Base-by-base conservation (phyloP, 1,284 basidiomycete genomes). In the Trametes pubescens region DNA sequence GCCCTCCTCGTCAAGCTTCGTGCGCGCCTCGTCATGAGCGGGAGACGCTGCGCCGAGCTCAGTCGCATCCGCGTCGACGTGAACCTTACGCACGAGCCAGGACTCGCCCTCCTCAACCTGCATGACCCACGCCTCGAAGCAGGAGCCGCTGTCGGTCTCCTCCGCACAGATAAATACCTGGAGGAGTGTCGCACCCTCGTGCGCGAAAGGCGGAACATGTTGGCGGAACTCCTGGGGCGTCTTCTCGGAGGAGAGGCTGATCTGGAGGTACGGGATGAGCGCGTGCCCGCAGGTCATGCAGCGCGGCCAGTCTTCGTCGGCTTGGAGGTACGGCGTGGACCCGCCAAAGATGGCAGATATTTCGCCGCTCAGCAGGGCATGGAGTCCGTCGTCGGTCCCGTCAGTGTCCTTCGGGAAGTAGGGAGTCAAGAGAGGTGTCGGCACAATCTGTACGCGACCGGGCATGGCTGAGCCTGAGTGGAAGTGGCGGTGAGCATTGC, bases 291-390 rank as follows among this genome's bases (percentile, higher is more conserved):
- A 64, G 0, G 38, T 16, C 21, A 48, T 52, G 56, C 65, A 66
- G 13, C 59, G 47, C 13, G 62, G 65, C 65, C 62, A 66, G 3
- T 43, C 48, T n/a, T 66, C 62, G 29, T 26, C 44, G 5, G 59
- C 24, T 1, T 38, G 38, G 51, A 66, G 61, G 35, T 54, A 40
- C 14, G 66, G 63, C n/a, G 10, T 34, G 11, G 47, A 53, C 1
- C 66, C 66, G 4, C 66, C 66, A 29, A 65, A 34, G 46, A 67
- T 51, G n/a, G 62, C 63, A 13, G 66, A 64, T 22, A 62, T 37
- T 40, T 22, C 22, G 16, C 55, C 49, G 35, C 52, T 32, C 26
- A 65, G 51, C 22, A 62, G 51, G 16, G 51, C 43, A 10, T 32
- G 21, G 5, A 40, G 32, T 10, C 29, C 26, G 53, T 62, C 35